A percentile compares a stretch with the other conserved stretches of the same genome.
Conservation (phyloP, 139 green algal genomes). For the Coccomyxa sp. region DNA sequence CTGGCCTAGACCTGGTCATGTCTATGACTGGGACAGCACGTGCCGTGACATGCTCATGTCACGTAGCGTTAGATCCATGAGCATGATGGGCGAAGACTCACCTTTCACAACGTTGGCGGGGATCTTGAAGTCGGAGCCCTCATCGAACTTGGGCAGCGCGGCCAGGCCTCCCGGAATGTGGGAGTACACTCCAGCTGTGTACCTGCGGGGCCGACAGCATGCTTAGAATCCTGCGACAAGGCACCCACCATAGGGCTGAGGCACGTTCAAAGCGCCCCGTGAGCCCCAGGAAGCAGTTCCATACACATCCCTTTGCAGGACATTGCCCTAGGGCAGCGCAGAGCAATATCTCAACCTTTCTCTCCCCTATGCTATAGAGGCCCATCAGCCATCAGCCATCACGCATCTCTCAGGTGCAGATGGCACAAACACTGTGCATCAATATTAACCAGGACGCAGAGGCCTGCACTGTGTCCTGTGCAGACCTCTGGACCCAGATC, state of each 20-base stretch:
- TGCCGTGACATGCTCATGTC: no score
- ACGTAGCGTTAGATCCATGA: no score
- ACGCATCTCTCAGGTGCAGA: no score
- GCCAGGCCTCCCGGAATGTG: neutral
- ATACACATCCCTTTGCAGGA: neutral
- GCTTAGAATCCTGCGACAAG: neutral
- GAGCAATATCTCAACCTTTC: neutral
- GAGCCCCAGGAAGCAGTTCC: neutral
- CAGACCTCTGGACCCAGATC: neutral
- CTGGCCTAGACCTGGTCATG: neutral
- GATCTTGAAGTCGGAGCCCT: neutral
- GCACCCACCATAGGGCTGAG: neutral
- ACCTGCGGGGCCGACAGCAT: neutral
- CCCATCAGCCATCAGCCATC: neutral
- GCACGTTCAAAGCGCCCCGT: neutral
- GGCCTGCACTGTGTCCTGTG: neutral
- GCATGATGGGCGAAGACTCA: no score
- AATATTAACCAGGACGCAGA: no score
- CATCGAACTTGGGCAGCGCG: neutral
- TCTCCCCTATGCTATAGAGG: neutral
- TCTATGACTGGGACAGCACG: no score
- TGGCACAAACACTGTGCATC: no score
- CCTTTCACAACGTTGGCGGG: no score
- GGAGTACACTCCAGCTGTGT: conserved; percentile 4
- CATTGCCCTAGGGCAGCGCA: neutral